Evolutionary conservation across 2,329 filamentous ascomycete genomes (phyloP).

Genomic region (Fusarium xylarioides): DNA sequence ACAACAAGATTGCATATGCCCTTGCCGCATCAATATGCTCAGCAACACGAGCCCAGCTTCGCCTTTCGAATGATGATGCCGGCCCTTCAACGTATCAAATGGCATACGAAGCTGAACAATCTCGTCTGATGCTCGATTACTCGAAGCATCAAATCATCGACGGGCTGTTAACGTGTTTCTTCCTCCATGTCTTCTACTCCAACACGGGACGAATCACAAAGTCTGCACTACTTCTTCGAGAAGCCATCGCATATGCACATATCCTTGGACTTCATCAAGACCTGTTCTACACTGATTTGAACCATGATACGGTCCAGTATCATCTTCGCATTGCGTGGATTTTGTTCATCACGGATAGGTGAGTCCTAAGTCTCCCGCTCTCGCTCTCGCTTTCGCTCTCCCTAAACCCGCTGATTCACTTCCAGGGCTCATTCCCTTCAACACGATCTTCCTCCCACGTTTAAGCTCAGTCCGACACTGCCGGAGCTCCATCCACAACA

Average conservation of each 20-base stretch:
- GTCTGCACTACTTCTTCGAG: conserved; percentile 13
- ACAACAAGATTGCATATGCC: conserved; percentile 9
- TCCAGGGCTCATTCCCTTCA: conserved; percentile 16
- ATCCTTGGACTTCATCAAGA: conserved; percentile 22
- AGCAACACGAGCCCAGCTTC: conserved; percentile 20
- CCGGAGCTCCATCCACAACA: not conserved
- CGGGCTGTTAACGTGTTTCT: conserved; percentile 16
- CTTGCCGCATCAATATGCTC: conserved; percentile 16
- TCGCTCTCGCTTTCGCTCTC: not conserved
- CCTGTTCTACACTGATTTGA: conserved; percentile 4
- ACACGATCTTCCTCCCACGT: conserved; percentile 16
- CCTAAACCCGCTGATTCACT: not conserved
- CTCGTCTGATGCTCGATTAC: conserved; percentile 20
- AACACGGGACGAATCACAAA: conserved; percentile 10
- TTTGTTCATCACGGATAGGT: conserved; percentile 20
- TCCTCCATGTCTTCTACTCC: conserved; percentile 21
- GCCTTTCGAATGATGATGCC: not conserved
- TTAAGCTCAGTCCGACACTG: conserved; percentile 20
- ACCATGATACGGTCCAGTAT: not conserved
- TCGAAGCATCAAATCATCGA: conserved; percentile 1
- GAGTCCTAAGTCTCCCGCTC: not conserved
- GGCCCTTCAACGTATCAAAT: not conserved
- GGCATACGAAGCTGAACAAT: conserved; percentile 4
- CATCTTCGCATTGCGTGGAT: conserved; percentile 24
- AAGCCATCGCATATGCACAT: conserved; percentile 17